Conservation (phyloP, 78 protist genomes). For the Speleostelium caveatum region DNA sequence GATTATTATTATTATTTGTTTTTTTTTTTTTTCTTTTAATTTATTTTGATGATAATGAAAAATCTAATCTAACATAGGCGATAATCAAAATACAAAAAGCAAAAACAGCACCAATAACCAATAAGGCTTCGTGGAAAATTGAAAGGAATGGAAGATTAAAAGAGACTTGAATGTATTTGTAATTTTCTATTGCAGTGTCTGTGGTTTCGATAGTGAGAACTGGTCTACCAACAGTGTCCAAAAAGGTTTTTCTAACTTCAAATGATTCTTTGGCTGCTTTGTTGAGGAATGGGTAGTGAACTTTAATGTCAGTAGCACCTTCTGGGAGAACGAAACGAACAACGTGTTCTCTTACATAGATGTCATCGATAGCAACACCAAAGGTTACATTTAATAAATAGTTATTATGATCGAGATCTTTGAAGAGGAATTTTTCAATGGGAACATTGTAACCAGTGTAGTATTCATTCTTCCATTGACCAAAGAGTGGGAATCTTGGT, state of each 20-base stretch:
- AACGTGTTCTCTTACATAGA: constrained; percentile 55
- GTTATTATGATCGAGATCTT: constrained; percentile 18
- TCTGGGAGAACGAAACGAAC: constrained; percentile 91
- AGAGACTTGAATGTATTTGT: constrained; percentile 47
- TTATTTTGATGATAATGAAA: constrained; percentile 8
- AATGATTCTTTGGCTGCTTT: constrained; percentile 2
- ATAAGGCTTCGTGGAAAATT: constrained; percentile 71
- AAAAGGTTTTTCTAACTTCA: constrained; percentile 65
- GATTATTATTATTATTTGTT: not conserved
- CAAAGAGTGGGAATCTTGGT: constrained; percentile 93
- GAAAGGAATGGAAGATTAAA: constrained; percentile 48
- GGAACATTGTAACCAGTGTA: constrained; percentile 92
- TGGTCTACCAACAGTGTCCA: constrained; percentile 87
- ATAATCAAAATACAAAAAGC: constrained; percentile 57
- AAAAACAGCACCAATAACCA: constrained; percentile 71
- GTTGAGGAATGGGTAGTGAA: constrained; percentile 55
- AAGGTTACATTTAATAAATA: constrained; percentile 59
- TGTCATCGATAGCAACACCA: constrained; percentile 59
- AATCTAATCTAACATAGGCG: constrained; percentile 41
- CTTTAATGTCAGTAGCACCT: constrained; percentile 81
- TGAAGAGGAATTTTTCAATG: constrained; percentile 51
- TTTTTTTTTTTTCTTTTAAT: too few species aligned
- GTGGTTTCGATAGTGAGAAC: constrained; percentile 11
- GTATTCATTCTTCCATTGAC: constrained; percentile 92
- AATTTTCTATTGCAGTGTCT: constrained; percentile 48